A percentile compares a stretch with the other conserved stretches of the same genome.
phyloP scores from a whole-genome alignment of 148 eudicot species.

The Simmondsia chinensis region DNA sequence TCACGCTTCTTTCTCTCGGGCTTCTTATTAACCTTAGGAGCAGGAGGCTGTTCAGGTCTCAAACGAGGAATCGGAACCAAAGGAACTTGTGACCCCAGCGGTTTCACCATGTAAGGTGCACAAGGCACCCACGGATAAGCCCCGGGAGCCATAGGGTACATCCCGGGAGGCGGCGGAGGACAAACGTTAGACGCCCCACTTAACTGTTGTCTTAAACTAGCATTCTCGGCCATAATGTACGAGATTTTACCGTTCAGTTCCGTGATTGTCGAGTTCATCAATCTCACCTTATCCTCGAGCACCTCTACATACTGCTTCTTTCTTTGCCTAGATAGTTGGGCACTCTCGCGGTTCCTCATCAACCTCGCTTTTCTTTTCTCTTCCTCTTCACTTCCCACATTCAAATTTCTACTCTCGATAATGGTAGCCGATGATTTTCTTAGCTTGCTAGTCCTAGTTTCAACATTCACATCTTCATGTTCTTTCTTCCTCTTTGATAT shows the following conservation, averaged over 20 bases:
- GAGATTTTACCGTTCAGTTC: constrained; percentile 65
- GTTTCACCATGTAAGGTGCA: constrained; percentile 60
- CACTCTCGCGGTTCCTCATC: constrained; percentile 89
- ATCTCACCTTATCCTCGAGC: constrained; percentile 83
- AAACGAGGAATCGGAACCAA: constrained; percentile 80
- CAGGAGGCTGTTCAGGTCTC: constrained; percentile 51
- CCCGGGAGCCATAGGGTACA: constrained; percentile 65
- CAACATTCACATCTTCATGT: constrained; percentile 23
- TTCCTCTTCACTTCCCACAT: constrained; percentile 26
- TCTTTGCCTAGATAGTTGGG: constrained; percentile 88
- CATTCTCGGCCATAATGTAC: constrained; percentile 70
- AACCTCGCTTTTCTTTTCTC: constrained; percentile 74
- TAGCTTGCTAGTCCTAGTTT: constrained; percentile 38
- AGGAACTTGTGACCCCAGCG: constrained; percentile 78
- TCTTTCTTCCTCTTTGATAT: constrained; percentile 61
- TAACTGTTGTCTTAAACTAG: constrained; percentile 53
- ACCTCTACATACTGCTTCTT: constrained; percentile 92
- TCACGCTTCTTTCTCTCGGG: constrained; percentile 47
- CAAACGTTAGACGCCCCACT: constrained; percentile 26
- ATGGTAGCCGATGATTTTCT: constrained; percentile 17
- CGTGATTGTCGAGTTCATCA: constrained; percentile 73
- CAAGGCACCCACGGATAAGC: constrained; percentile 84
- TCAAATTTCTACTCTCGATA: constrained; percentile 8
- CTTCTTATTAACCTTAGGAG: constrained; percentile 39
- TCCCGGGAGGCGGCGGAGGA: constrained; percentile 22